A percentile compares a stretch with the other conserved stretches of the same genome.
Conservation (phyloP, 2,329 filamentous ascomycete genomes). For the Fusarium brachygibbosum region DNA sequence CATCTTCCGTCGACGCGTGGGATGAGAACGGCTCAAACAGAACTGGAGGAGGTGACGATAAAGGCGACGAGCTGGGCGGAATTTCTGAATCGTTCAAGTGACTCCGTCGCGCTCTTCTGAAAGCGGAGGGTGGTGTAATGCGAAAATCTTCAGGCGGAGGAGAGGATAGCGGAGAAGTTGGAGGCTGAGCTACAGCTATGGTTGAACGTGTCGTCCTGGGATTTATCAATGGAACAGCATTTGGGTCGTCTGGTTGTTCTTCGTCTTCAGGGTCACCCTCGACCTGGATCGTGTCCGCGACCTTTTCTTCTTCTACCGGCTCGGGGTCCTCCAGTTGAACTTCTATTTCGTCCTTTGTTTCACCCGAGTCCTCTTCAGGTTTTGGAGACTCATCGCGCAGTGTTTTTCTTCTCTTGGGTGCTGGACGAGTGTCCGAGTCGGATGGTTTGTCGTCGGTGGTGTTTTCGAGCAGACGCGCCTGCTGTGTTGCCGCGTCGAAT, state of each 20-base stretch:
- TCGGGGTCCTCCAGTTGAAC: conserved; percentile 39
- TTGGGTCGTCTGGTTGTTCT: conserved; percentile 11
- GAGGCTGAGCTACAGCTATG: conserved; percentile 40
- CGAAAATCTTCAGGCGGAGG: conserved; percentile 53
- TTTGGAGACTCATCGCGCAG: conserved; percentile 44
- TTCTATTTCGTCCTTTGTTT: conserved; percentile 45
- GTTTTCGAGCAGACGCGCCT: conserved; percentile 49
- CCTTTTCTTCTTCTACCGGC: conserved; percentile 32
- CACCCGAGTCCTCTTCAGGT: conserved; percentile 18
- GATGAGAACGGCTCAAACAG: conserved; percentile 66
- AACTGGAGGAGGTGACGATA: conserved; percentile 68
- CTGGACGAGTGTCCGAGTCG: conserved; percentile 37
- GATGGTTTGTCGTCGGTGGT: conserved; percentile 41
- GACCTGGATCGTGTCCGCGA: conserved; percentile 38
- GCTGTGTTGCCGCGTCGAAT: conserved; percentile 67
- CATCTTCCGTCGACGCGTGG: conserved; percentile 54
- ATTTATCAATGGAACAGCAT: conserved; percentile 32
- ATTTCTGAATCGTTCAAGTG: conserved; percentile 43
- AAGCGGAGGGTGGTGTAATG: conserved; percentile 46
- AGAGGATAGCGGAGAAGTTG: conserved; percentile 57
- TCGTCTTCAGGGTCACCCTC: conserved; percentile 38
- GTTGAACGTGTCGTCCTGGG: conserved; percentile 40
- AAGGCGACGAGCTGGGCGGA: conserved; percentile 63
- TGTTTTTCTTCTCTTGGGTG: conserved; percentile 54
- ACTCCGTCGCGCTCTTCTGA: conserved; percentile 42